These are phyloP conservation scores for Jaltomata sinuosa DNA, from an alignment of 257 asterid species.

Conservation along the genomic window DNA sequence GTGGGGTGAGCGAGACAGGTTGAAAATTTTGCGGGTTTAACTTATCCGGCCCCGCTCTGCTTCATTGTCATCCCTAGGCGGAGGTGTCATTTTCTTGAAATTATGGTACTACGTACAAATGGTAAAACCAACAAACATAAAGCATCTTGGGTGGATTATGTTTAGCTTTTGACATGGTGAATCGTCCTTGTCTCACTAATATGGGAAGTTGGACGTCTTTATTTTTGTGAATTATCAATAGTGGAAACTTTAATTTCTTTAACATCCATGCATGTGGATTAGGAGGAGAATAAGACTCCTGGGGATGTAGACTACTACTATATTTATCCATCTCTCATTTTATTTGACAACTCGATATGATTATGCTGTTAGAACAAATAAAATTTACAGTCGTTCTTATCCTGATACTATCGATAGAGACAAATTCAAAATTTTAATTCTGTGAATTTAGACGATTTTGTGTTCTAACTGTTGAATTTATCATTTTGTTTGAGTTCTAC, in stretches of 20 bases:
- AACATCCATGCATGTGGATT: not conserved
- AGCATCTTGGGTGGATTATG: not conserved
- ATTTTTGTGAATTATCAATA: no score
- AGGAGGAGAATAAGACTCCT: no score
- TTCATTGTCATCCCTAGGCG: no score
- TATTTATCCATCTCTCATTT: not conserved
- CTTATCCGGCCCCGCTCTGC: no score
- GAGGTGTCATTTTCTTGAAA: not conserved
- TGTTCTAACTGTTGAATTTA: no score
- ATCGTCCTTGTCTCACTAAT: not conserved
- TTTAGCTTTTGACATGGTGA: no score
- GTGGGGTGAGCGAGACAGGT: no score
- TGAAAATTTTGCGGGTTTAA: no score
- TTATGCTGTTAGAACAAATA: not conserved
- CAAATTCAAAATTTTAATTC: no score
- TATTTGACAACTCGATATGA: not conserved
- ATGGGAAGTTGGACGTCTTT: not conserved
- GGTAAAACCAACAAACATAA: not conserved
- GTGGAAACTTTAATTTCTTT: not conserved
- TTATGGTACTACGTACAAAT: not conserved
- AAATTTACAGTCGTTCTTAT: not conserved
- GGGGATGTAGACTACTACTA: no score
- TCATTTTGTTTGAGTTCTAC: no score
- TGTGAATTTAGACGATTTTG: no score
- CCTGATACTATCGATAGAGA: not conserved